Evolutionary conservation across 1,284 basidiomycete genomes (phyloP).

Genomic region (Cryptococcus sp.): DNA sequence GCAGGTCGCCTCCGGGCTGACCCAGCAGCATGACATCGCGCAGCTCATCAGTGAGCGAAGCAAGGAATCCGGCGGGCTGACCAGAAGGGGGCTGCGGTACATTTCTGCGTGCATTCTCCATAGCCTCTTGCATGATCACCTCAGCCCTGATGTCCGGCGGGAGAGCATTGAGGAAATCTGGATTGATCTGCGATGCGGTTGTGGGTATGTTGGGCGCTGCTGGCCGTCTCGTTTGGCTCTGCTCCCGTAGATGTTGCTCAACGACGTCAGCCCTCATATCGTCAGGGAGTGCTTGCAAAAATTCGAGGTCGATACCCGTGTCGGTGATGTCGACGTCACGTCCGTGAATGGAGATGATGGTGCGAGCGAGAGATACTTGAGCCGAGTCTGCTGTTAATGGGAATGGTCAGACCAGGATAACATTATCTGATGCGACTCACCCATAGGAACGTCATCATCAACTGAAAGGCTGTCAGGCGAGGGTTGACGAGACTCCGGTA

Average conservation of each 20-base stretch:
- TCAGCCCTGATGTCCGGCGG: constrained; percentile 96
- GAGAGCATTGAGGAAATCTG: constrained; percentile 93
- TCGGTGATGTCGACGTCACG: constrained; percentile 97
- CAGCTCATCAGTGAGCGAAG: constrained; percentile 78
- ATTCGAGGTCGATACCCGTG: constrained; percentile 96
- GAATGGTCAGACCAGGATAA: too few relatives aligned
- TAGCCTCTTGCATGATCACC: constrained; percentile 89
- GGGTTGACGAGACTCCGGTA: constrained; percentile 56
- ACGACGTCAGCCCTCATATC: constrained; percentile 99
- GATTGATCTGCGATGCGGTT: constrained; percentile 78
- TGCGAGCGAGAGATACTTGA: constrained; percentile 57
- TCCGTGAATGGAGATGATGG: constrained; percentile 87
- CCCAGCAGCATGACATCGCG: constrained; percentile 84
- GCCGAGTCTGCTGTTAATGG: constrained; percentile 28
- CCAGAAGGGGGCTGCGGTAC: constrained; percentile 52
- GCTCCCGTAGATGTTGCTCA: constrained; percentile 92
- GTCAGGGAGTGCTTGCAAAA: constrained; percentile 95
- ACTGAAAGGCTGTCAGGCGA: constrained; percentile 52
- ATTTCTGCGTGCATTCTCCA: constrained; percentile 71
- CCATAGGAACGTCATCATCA: constrained; percentile 77
- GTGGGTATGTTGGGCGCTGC: constrained; percentile 61
- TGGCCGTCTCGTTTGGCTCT: constrained; percentile 61
- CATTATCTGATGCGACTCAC: constrained; percentile 4
- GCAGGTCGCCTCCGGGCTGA: constrained; percentile 64
- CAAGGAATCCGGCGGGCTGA: constrained; percentile 71